phyloP scores from a whole-genome alignment of 2,329 filamentous ascomycete species.

The Paraphoma sp. region DNA sequence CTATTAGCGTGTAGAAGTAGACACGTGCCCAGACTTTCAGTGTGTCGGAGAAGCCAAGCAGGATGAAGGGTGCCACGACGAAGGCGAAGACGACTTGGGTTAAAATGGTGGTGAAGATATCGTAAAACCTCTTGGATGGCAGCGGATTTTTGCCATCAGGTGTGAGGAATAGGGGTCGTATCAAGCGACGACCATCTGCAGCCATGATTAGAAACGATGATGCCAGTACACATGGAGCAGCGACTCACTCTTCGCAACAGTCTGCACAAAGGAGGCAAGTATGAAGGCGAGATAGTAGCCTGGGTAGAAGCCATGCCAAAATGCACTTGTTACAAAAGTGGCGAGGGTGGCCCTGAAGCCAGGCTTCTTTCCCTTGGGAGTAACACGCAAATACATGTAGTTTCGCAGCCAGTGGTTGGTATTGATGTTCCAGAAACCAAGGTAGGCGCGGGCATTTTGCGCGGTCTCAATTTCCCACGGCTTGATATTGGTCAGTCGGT shows the following conservation, averaged over 20 bases:
- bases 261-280: slow-evolving; percentile 89
- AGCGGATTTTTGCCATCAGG: slow-evolving; percentile 65
- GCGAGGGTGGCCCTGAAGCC: slow-evolving; percentile 93
- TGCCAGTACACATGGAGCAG: background rate
- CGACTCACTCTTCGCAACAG: slow-evolving; percentile 85
- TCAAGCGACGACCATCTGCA: slow-evolving; percentile 82
- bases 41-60: slow-evolving; percentile 75
- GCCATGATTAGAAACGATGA: slow-evolving; percentile 3
- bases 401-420: slow-evolving; percentile 97
- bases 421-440: slow-evolving; percentile 98
- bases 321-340: slow-evolving; percentile 91
- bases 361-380: slow-evolving; percentile 92
- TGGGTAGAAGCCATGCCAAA: slow-evolving; percentile 98
- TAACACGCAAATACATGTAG: slow-evolving; percentile 94
- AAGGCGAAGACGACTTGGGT: slow-evolving; percentile 89
- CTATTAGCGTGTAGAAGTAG: slow-evolving; percentile 84
- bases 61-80: slow-evolving; percentile 80
- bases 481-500: slow-evolving; percentile 87
- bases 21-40: slow-evolving; percentile 81
- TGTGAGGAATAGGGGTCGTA: slow-evolving; percentile 92
- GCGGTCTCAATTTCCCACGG: slow-evolving; percentile 86
- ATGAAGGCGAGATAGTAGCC: slow-evolving; percentile 95
- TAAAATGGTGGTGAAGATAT: slow-evolving; percentile 73
- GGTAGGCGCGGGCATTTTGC: slow-evolving; percentile 90
- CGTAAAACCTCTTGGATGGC: slow-evolving; percentile 84